Percentiles rank a stretch among this genome's conserved stretches.
Evolutionary conservation across 495 filamentous ascomycete species (phyloP).

Genomic region (Baudoinia panamericana): DNA sequence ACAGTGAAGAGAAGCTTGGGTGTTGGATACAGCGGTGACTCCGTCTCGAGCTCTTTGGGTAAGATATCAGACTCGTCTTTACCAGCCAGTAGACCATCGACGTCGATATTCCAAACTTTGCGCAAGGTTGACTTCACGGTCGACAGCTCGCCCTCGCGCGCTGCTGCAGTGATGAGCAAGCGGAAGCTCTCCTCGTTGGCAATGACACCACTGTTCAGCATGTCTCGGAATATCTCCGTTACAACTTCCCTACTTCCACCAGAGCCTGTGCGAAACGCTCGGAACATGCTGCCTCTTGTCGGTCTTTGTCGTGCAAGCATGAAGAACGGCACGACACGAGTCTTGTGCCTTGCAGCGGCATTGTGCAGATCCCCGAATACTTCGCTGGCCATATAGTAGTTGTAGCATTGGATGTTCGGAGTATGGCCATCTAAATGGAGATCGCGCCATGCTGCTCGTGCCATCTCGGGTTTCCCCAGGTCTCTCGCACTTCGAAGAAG

Average conservation of each 20-base stretch:
- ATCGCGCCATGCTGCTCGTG: conserved; percentile 39
- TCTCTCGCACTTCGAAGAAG: conserved; percentile 43
- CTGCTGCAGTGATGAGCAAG: conserved; percentile 42
- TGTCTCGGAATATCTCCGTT: conserved; percentile 36
- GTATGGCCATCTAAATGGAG: conserved; percentile 31
- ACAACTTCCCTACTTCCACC: conserved; percentile 25
- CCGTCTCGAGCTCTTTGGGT: conserved; percentile 8
- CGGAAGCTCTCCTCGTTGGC: conserved; percentile 45
- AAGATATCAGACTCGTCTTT: conserved; percentile 17
- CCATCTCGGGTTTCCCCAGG: conserved; percentile 34
- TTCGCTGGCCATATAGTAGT: conserved; percentile 39
- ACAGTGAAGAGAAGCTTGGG: conserved; percentile 41
- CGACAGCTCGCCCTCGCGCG: conserved; percentile 40
- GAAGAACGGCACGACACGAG: conserved; percentile 32
- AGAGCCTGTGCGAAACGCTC: conserved; percentile 12
- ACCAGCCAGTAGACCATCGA: conserved; percentile 30
- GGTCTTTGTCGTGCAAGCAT: conserved; percentile 4
- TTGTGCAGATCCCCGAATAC: conserved; percentile 19
- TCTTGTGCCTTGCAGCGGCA: conserved; percentile 29
- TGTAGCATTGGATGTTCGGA: conserved; percentile 45
- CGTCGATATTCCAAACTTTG: conserved; percentile 47
- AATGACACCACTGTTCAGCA: conserved; percentile 35
- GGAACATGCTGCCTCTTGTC: conserved; percentile 1
- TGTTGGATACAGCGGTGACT: conserved; percentile 44
- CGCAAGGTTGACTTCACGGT: conserved; percentile 38